Base-by-base conservation (phyloP, 345 rosid species). In the Eucalyptus tenuipes region DNA sequence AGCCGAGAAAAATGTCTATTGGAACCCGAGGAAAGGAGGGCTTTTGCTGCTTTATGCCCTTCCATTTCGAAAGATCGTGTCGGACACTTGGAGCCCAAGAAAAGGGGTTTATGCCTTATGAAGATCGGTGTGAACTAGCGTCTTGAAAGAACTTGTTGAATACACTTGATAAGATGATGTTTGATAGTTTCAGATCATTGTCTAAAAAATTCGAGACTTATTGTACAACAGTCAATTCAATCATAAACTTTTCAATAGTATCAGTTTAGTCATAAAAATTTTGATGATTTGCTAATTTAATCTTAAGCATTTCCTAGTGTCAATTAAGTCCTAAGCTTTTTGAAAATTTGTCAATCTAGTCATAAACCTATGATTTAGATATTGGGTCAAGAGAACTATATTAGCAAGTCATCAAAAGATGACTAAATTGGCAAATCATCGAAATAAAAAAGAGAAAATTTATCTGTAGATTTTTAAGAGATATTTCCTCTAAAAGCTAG, bases 141-240 rank as follows among this genome's bases (percentile, higher is more conserved):
- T 66, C 79, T 66, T 3, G 22, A 33, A 2, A 17, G 9, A 4
- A n/a, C 79, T 31, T 13, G 40, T 66, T 66, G 37, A 64, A 66
- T 66, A 17, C 33, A 14, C 37, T n/a, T 7, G 75, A 12, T 29
- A n/a, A 29, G 71, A 13, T 14, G 31, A 27, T 27, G 33, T 61
- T 61, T 57, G 64, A 57, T 57, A 10, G 64, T 24, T 2, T 52
- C 1, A 0, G 0, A 18, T 18, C 24, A 52, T 52, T 52, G 57
- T 52, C 25, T 0, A 52, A 52, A 52, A 52, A 7, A 52, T 52
- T 0, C 4, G 2, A 18, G 10, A 7, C 57, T 1, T 50, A 50
- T 17, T 3, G 0, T 50, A 50, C 22, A 50, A 0, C 1, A 9
- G 9, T 0, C 10, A 1, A 55, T 55, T 55, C 6, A 10, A 55